Conservation (phyloP, 371 early-diverging fungal genomes). For the Smittium culicis region DNA sequence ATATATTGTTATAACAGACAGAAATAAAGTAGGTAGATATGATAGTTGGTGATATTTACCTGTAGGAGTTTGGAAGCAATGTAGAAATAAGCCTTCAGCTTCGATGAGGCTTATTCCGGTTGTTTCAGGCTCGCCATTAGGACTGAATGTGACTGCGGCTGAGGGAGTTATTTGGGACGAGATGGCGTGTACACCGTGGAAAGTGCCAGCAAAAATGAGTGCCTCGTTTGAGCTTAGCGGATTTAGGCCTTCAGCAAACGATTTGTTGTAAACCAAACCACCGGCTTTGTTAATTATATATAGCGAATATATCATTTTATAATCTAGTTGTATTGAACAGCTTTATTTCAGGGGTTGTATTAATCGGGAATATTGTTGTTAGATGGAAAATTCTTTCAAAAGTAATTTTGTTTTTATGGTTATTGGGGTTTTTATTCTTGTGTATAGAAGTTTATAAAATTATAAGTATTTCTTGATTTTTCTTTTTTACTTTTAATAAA, state of each 20-base stretch:
- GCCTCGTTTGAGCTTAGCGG: slow-evolving; percentile 88
- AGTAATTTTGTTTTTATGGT: no score
- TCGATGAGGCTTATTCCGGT: slow-evolving; percentile 85
- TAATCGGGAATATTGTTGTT: no score
- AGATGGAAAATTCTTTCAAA: no score
- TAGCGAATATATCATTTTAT: slow-evolving; percentile 74
- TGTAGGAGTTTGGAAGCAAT: slow-evolving; percentile 86
- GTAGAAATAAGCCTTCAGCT: slow-evolving; percentile 73
- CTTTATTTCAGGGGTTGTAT: no score
- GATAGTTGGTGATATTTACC: no score
- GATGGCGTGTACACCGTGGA: slow-evolving; percentile 96
- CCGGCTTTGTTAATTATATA: slow-evolving; percentile 96
- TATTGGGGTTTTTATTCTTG: no score
- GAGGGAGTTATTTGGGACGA: slow-evolving; percentile 79
- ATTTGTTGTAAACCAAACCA: slow-evolving; percentile 84
- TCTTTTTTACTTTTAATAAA: no score
- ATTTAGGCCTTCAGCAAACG: slow-evolving; percentile 64
- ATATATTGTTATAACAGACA: no score
- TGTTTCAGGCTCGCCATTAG: background rate
- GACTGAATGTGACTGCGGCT: slow-evolving; percentile 6
- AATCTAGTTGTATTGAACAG: no score
- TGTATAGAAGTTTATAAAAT: no score
- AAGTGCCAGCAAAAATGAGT: slow-evolving; percentile 89
- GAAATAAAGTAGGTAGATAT: no score
- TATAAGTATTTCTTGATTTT: no score